These are phyloP conservation scores for Beauveria brongniartii DNA, from an alignment of 2,329 filamentous ascomycete genomes.

Conservation along the genomic window DNA sequence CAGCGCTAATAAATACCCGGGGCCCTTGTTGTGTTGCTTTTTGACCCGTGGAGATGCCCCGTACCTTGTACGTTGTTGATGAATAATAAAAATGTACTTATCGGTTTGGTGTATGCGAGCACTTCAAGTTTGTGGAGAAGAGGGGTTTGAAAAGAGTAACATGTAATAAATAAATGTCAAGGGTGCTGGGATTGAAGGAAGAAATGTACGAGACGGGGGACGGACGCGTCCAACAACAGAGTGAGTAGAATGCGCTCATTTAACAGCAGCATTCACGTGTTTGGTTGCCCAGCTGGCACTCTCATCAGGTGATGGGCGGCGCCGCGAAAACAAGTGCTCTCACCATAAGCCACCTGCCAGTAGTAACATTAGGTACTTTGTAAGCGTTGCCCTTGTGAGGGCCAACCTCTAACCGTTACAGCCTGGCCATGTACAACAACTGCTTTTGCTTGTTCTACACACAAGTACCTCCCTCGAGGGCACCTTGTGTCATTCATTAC, in stretches of 20 bases:
- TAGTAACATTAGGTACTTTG: neutral
- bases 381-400: slow-evolving; percentile 7
- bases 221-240: neutral
- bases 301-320: slow-evolving; percentile 5
- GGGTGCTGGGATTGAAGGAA: too few relatives aligned
- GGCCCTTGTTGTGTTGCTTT: slow-evolving; percentile 6
- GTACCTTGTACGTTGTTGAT: neutral
- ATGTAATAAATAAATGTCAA: too few relatives aligned
- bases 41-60: neutral
- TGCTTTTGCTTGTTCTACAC: neutral
- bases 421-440: neutral
- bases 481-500: neutral
- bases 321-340: neutral
- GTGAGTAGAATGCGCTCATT: slow-evolving; percentile 1
- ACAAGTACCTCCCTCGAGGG: neutral
- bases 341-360: too few relatives aligned
- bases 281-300: neutral
- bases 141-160: neutral
- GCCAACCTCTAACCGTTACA: neutral
- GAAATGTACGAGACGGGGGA: neutral
- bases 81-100: neutral
- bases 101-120: neutral
- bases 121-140: slow-evolving; percentile 5
- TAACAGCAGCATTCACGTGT: neutral
- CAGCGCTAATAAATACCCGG: neutral